A percentile compares a stretch with the other conserved stretches of the same genome.
Evolutionary conservation across 2,329 filamentous ascomycete genomes (phyloP).

Genomic region (Apiospora kogelbergensis): DNA sequence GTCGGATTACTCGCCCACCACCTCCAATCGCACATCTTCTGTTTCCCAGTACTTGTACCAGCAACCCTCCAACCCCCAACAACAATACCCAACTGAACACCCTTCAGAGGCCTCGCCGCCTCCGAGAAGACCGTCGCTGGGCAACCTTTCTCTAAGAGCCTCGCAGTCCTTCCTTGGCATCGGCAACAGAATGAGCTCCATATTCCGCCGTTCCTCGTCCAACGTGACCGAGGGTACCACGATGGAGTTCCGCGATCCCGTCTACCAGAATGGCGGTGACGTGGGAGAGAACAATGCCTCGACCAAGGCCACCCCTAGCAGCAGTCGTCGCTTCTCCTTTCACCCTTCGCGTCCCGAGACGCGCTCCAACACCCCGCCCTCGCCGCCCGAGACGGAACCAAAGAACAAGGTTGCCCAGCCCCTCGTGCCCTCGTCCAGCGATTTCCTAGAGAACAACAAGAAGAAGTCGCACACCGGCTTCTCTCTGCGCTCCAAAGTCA

Average conservation of each 20-base stretch:
- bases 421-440: slow-evolving; percentile 40
- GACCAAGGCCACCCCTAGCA: slow-evolving; percentile 20
- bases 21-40: slow-evolving; percentile 5
- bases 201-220: slow-evolving; percentile 23
- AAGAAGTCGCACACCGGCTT: slow-evolving; percentile 52
- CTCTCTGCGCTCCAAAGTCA: slow-evolving; percentile 47
- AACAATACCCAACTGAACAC: not conserved
- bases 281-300: slow-evolving; percentile 24
- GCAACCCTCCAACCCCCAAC: not conserved
- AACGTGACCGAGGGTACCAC: slow-evolving; percentile 26
- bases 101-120: slow-evolving; percentile 1
- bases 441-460: slow-evolving; percentile 50
- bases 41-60: not conserved
- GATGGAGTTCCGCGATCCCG: slow-evolving; percentile 24
- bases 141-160: not conserved
- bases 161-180: slow-evolving; percentile 7
- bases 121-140: slow-evolving; percentile 1
- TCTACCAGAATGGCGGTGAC: slow-evolving; percentile 22
- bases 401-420: slow-evolving; percentile 24
- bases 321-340: slow-evolving; percentile 31
- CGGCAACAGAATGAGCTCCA: slow-evolving; percentile 8
- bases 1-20: slow-evolving; percentile 8
- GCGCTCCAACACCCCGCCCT: slow-evolving; percentile 34
- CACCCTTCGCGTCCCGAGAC: slow-evolving; percentile 28
- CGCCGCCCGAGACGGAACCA: slow-evolving; percentile 31